Evolutionary conservation across 768 basidiomycete species (phyloP).

Genomic region (Suillus variegatus): DNA sequence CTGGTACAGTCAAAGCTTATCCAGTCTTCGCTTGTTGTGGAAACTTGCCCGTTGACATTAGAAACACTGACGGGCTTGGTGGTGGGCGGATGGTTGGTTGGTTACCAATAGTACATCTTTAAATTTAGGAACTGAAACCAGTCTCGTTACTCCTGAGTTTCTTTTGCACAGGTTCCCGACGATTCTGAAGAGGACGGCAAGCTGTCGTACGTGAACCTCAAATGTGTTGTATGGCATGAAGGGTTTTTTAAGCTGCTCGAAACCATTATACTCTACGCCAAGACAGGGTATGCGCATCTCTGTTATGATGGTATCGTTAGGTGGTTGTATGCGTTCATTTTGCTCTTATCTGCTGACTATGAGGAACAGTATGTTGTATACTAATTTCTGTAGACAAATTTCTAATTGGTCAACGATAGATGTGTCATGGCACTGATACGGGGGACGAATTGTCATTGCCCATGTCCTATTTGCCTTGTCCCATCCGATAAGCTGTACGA

Average conservation of each 20-base stretch:
- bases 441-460: slow-evolving; percentile 27
- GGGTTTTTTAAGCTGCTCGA: slow-evolving; percentile 31
- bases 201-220: slow-evolving; percentile 30
- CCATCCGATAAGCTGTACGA: slow-evolving; percentile 26
- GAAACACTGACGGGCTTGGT: slow-evolving; percentile 35
- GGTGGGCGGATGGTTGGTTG: slow-evolving; percentile 40
- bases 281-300: slow-evolving; percentile 20
- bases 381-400: slow-evolving; percentile 20
- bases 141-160: too few relatives aligned
- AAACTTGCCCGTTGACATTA: slow-evolving; percentile 33
- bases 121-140: too few relatives aligned
- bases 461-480: slow-evolving; percentile 41
- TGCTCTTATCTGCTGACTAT: slow-evolving; percentile 43
- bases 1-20: slow-evolving; percentile 39
- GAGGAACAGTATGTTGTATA: slow-evolving; percentile 43
- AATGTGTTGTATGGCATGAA: slow-evolving; percentile 38
- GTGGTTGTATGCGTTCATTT: slow-evolving; percentile 35
- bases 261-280: slow-evolving; percentile 18
- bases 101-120: slow-evolving; percentile 39
- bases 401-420: slow-evolving; percentile 21
- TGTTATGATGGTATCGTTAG: slow-evolving; percentile 34
- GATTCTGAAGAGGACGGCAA: slow-evolving; percentile 31
- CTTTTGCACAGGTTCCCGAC: not conserved
- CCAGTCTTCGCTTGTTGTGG: slow-evolving; percentile 35
- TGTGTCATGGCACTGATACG: slow-evolving; percentile 37